These are phyloP conservation scores for Choiromyces venosus DNA, from an alignment of 495 filamentous ascomycete genomes.

Conservation along the genomic window DNA sequence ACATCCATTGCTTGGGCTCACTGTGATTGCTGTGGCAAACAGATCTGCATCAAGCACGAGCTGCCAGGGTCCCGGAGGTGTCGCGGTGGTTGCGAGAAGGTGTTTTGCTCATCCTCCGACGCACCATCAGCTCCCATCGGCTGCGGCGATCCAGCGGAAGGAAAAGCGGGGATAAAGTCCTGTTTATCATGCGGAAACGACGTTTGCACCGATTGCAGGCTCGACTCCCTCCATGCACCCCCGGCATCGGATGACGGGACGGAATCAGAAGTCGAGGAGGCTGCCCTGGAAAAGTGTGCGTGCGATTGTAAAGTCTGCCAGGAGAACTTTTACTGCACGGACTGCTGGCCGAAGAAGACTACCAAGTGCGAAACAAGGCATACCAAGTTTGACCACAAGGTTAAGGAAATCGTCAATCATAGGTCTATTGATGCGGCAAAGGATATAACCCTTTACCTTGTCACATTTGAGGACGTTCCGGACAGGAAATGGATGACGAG, in stretches of 20 bases:
- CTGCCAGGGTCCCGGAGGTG: slow-evolving; percentile 38
- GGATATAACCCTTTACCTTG: slow-evolving; percentile 23
- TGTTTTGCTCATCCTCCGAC: slow-evolving; percentile 40
- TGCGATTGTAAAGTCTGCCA: slow-evolving; percentile 39
- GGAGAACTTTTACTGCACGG: slow-evolving; percentile 39
- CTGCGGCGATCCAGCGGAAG: slow-evolving; percentile 36
- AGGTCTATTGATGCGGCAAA: slow-evolving; percentile 22
- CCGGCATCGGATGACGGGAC: slow-evolving; percentile 29
- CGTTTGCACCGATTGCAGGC: slow-evolving; percentile 32
- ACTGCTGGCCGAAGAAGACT: slow-evolving; percentile 38
- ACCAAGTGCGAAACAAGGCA: slow-evolving; percentile 37
- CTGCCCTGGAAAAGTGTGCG: slow-evolving; percentile 28
- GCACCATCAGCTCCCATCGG: slow-evolving; percentile 26
- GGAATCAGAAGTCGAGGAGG: slow-evolving; percentile 28
- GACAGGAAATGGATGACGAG: slow-evolving; percentile 35
- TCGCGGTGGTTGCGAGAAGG: slow-evolving; percentile 35
- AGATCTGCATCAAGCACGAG: slow-evolving; percentile 41
- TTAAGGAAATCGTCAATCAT: slow-evolving; percentile 31
- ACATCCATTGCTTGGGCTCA: slow-evolving; percentile 27
- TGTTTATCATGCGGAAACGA: slow-evolving; percentile 38
- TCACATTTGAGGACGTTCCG: slow-evolving; percentile 35
- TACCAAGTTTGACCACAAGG: background rate
- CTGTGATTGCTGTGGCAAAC: slow-evolving; percentile 36
- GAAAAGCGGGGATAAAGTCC: slow-evolving; percentile 40
- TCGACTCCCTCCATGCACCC: slow-evolving; percentile 13